These are phyloP conservation scores for Aspergillus brasiliensis DNA, from an alignment of 2,329 filamentous ascomycete genomes.

Conservation along the genomic window DNA sequence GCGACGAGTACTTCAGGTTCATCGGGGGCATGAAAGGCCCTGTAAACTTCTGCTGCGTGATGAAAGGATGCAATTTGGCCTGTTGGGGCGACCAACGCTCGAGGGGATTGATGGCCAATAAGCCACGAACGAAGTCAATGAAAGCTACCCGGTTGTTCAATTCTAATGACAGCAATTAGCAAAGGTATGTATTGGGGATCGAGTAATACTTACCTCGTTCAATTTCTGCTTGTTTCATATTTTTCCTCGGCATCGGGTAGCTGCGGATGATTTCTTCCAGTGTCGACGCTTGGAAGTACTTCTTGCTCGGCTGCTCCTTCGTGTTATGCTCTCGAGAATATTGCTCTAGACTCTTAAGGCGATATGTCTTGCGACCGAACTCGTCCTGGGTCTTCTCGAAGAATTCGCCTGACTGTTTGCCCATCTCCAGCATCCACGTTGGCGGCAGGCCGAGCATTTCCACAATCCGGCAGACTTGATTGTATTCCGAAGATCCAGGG, in stretches of 20 bases:
- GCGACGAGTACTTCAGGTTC: slow-evolving; percentile 86
- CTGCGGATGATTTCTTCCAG: slow-evolving; percentile 96
- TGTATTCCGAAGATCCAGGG: slow-evolving; percentile 97
- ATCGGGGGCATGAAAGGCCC: slow-evolving; percentile 95
- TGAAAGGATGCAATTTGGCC: slow-evolving; percentile 95
- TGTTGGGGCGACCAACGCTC: slow-evolving; percentile 98
- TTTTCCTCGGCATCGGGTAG: slow-evolving; percentile 97
- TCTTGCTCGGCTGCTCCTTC: slow-evolving; percentile 99
- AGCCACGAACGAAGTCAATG: slow-evolving; percentile 93
- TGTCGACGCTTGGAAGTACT: slow-evolving; percentile 94
- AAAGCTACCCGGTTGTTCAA: slow-evolving; percentile 98
- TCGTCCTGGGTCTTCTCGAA: slow-evolving; percentile 93
- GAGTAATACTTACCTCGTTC: slow-evolving; percentile 71
- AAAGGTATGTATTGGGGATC: neutral
- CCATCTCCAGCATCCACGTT: slow-evolving; percentile 99
- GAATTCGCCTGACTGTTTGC: slow-evolving; percentile 95
- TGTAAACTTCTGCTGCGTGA: slow-evolving; percentile 96
- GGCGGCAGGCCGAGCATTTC: slow-evolving; percentile 97
- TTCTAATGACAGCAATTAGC: slow-evolving; percentile 61
- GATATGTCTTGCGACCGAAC: slow-evolving; percentile 85
- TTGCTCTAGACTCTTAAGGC: slow-evolving; percentile 96
- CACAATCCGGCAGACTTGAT: slow-evolving; percentile 93
- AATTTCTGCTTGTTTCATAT: slow-evolving; percentile 97
- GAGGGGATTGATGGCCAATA: slow-evolving; percentile 91
- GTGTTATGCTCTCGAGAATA: slow-evolving; percentile 94